Conservation (phyloP, 208 protist species). For the Blechomonas ayalai region DNA sequence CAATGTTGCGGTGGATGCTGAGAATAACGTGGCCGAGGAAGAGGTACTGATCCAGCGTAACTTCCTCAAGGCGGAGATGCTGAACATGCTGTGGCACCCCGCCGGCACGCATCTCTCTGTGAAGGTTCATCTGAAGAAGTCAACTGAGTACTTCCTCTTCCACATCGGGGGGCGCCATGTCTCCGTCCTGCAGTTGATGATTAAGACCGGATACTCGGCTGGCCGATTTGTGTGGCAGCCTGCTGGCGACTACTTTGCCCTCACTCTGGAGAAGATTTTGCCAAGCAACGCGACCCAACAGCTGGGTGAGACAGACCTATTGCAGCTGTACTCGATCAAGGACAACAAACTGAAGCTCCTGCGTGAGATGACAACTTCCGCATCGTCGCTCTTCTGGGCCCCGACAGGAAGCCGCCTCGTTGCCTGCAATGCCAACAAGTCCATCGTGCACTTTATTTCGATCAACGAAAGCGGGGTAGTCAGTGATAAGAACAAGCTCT, state of each 20-base stretch:
- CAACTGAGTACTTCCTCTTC: constrained; percentile 79
- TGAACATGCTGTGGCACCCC: constrained; percentile 87
- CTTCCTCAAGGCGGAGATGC: constrained; percentile 61
- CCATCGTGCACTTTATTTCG: constrained; percentile 73
- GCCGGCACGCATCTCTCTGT: constrained; percentile 75
- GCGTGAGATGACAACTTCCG: constrained; percentile 41
- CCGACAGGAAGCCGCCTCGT: constrained; percentile 58
- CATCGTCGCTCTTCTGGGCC: constrained; percentile 79
- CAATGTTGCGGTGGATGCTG: constrained; percentile 58
- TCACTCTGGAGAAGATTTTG: constrained; percentile 49
- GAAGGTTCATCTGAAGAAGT: constrained; percentile 52
- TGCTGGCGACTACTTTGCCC: constrained; percentile 70
- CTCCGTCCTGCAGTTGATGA: constrained; percentile 46
- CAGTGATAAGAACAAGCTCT: constrained; percentile 57
- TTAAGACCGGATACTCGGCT: constrained; percentile 61
- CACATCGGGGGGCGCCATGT: constrained; percentile 51
- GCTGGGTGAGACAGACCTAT: constrained; percentile 46
- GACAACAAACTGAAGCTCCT: constrained; percentile 72
- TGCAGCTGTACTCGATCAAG: constrained; percentile 76
- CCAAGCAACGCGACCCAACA: constrained; percentile 13
- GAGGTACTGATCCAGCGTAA: constrained; percentile 70
- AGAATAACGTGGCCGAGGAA: constrained; percentile 57
- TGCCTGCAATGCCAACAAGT: constrained; percentile 79
- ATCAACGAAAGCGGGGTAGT: constrained; percentile 62
- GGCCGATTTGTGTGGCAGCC: constrained; percentile 84